phyloP scores from a whole-genome alignment of 2,329 filamentous ascomycete genomes.

The Aphanocladium album region DNA sequence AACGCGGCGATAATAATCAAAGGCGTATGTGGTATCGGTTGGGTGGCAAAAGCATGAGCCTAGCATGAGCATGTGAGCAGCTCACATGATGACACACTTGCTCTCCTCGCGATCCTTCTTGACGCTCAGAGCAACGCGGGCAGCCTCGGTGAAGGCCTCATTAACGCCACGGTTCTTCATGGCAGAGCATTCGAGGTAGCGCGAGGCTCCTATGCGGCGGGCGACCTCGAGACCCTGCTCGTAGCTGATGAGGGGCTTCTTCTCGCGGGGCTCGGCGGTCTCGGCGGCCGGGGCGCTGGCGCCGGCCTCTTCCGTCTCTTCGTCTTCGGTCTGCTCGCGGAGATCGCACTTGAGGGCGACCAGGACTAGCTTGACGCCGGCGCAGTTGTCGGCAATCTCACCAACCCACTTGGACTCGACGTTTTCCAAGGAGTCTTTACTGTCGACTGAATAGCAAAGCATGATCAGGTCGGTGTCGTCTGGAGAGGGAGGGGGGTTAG shows the following conservation, averaged over 20 bases:
- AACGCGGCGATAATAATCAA: not conserved
- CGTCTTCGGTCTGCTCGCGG: constrained; percentile 69
- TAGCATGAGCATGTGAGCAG: not conserved
- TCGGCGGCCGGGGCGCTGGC: constrained; percentile 28
- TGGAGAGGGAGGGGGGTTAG: constrained; percentile 20
- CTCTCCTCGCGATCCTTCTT: constrained; percentile 60
- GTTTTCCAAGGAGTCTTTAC: constrained; percentile 93
- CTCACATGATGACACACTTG: constrained; percentile 58
- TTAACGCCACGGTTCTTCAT: constrained; percentile 98
- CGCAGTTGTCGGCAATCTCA: constrained; percentile 97
- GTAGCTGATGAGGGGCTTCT: constrained; percentile 77
- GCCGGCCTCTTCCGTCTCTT: constrained; percentile 59
- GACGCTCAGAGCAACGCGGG: constrained; percentile 79
- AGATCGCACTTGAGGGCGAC: constrained; percentile 97
- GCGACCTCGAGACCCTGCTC: constrained; percentile 88
- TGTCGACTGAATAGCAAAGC: constrained; percentile 98
- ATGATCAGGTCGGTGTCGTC: constrained; percentile 95
- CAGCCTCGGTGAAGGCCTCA: constrained; percentile 96
- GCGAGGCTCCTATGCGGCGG: constrained; percentile 82
- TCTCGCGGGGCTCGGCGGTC: constrained; percentile 42
- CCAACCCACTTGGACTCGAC: constrained; percentile 98
- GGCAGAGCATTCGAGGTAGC: constrained; percentile 96
- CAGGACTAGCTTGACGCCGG: constrained; percentile 87
- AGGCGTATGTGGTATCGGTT: not conserved
- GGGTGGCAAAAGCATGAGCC: not conserved